A percentile compares a stretch with the other conserved stretches of the same genome.
These are phyloP conservation scores for Penicillium chermesinum DNA, from an alignment of 495 filamentous ascomycete species.

Conservation along the genomic window DNA sequence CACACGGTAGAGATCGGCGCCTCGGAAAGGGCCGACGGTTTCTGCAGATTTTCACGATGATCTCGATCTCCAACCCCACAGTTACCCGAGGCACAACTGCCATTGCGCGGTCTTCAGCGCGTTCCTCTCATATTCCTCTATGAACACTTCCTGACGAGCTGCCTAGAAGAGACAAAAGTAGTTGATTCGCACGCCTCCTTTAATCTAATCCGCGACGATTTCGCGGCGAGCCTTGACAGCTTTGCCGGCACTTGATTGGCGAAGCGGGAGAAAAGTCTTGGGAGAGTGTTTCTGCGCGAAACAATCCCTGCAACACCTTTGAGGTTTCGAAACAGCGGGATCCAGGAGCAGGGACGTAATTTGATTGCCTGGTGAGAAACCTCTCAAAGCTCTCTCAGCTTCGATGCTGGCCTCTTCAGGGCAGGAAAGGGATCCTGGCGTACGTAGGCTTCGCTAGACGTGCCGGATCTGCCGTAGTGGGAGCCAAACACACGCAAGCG, in stretches of 20 bases:
- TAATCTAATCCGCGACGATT: no score
- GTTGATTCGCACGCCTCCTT: no score
- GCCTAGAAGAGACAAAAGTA: no score
- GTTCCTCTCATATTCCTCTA: no score
- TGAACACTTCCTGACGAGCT: no score
- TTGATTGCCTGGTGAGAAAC: background rate
- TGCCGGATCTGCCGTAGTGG: slow-evolving; percentile 14
- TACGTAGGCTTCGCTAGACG: slow-evolving; percentile 17
- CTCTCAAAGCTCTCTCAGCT: background rate
- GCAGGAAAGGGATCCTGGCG: slow-evolving; percentile 5
- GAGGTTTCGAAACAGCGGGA: background rate
- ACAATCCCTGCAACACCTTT: background rate
- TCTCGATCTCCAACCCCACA: no score
- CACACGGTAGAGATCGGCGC: no score
- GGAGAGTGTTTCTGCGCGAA: background rate
- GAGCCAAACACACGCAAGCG: slow-evolving; percentile 22
- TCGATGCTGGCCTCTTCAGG: no score
- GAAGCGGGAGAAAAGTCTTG: background rate
- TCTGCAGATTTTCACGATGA: no score
- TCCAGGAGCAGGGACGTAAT: background rate
- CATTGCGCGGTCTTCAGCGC: no score
- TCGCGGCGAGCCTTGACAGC: background rate
- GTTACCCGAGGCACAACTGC: no score
- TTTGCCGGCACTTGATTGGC: background rate
- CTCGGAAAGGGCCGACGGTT: no score